Conservation (phyloP, 176 grass and related monocot genomes). For the Triticum aestivum region IWGSC_CS_RefSeq_v2.1 NC_057804.1:110739003-110739502, state of each 20-base stretch:
- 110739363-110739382: constrained; percentile 65
- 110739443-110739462: background rate
- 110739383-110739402: constrained; percentile 72
- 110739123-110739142: no score
- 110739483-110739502: constrained; percentile 46
- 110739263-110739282: constrained; percentile 54
- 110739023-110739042: constrained; percentile 62
- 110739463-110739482: background rate
- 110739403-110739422: background rate
- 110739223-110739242: constrained; percentile 96
- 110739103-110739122: no score
- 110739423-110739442: background rate
- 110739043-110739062: constrained; percentile 62
- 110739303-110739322: constrained; percentile 78
- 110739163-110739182: background rate
- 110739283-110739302: constrained; percentile 72
- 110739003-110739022: constrained; percentile 78
- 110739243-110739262: constrained; percentile 70
- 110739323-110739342: constrained; percentile 81
- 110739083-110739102: background rate
- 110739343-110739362: constrained; percentile 78
- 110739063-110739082: background rate
- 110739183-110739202: background rate
- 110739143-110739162: no score
- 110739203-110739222: constrained; percentile 80